A percentile compares a stretch with the other conserved stretches of the same genome.
These are phyloP conservation scores for Chenopodium berlandieri DNA, from an alignment of 148 eudicot genomes.

Conservation along the genomic window DNA sequence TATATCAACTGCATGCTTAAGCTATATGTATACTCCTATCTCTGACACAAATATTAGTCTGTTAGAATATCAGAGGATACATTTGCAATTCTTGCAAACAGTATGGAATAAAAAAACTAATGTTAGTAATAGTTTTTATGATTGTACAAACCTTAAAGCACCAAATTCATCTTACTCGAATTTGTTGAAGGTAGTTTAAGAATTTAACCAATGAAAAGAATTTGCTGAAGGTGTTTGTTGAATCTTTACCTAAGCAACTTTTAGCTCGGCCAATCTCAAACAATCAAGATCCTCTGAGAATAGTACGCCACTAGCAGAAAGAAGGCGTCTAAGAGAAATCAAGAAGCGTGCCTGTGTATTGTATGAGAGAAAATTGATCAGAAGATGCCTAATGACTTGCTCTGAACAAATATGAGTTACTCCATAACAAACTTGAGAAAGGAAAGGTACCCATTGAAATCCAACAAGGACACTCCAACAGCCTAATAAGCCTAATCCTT, in stretches of 20 bases:
- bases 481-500: slow-evolving; percentile 56
- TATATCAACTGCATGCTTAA: too few species aligned
- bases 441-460: slow-evolving; percentile 61
- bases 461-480: slow-evolving; percentile 77
- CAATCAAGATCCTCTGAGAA: slow-evolving; percentile 48
- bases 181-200: neutral
- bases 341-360: slow-evolving; percentile 56
- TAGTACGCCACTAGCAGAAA: slow-evolving; percentile 65
- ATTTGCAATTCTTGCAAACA: neutral
- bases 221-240: neutral
- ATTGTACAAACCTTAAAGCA: neutral
- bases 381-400: slow-evolving; percentile 5
- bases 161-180: neutral
- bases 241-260: slow-evolving; percentile 41
- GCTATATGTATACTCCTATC: neutral
- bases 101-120: neutral
- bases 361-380: neutral
- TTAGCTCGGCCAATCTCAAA: slow-evolving; percentile 41
- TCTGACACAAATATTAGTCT: neutral
- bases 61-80: neutral
- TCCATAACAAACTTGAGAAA: neutral
- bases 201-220: neutral
- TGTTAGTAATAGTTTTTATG: neutral
- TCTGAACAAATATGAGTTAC: slow-evolving; percentile 2
- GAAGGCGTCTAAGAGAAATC: slow-evolving; percentile 53